phyloP scores from a whole-genome alignment of 768 basidiomycete species.

The Tylopilus intermedius region DNA sequence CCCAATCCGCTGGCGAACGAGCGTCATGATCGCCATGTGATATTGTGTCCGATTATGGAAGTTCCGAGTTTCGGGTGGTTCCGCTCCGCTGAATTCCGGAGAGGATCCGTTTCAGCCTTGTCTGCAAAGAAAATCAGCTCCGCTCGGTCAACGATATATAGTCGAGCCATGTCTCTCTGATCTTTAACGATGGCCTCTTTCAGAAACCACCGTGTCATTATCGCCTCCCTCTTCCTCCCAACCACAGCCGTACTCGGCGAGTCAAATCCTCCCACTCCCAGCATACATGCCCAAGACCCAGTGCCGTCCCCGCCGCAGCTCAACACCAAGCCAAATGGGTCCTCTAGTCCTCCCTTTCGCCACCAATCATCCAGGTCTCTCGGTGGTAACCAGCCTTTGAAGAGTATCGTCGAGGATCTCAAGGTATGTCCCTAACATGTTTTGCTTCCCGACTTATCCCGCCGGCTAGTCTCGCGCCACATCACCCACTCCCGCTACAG shows the following conservation, averaged over 20 bases:
- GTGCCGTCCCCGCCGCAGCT: constrained; percentile 8
- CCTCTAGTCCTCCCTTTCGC: constrained; percentile 11
- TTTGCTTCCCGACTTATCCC: background rate
- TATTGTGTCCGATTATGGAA: too few species aligned
- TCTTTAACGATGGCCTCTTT: constrained; percentile 55
- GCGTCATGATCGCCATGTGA: too few species aligned
- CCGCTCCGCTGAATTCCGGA: too few species aligned
- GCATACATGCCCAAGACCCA: constrained; percentile 12
- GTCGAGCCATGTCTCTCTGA: background rate
- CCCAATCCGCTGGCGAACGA: background rate
- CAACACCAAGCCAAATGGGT: background rate
- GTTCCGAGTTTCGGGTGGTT: too few species aligned
- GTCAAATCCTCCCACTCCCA: constrained; percentile 50
- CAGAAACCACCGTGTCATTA: constrained; percentile 67
- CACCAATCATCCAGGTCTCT: constrained; percentile 19
- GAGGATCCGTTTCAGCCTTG: too few species aligned
- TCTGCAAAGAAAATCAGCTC: too few species aligned
- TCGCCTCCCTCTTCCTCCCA: constrained; percentile 83
- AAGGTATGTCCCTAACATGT: constrained; percentile 39
- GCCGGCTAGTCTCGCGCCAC: constrained; percentile 34
- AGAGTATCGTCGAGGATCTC: constrained; percentile 78
- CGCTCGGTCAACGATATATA: too few species aligned
- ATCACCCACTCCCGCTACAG: constrained; percentile 41
- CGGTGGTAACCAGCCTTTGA: constrained; percentile 29
- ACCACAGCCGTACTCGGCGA: constrained; percentile 60